Conservation (phyloP, 129 eudicot genomes). For the Pseudognaphalium luteoalbum region DNA sequence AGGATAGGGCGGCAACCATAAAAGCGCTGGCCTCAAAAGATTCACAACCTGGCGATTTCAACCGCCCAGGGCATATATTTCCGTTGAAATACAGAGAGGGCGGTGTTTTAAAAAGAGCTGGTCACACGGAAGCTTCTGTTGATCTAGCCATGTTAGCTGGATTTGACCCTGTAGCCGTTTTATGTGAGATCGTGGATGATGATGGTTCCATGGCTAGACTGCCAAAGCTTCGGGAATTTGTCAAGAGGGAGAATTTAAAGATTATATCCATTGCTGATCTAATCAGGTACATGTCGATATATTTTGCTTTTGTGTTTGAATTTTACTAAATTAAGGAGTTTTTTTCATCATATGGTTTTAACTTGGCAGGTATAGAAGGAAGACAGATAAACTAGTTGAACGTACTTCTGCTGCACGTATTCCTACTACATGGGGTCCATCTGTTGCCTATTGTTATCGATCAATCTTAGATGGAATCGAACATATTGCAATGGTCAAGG, state of each 20-base stretch:
- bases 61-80: conserved; percentile 95
- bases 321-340: conserved; percentile 5
- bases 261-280: conserved; percentile 69
- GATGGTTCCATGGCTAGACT: conserved; percentile 99
- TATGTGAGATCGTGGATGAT: conserved; percentile 95
- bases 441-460: conserved; percentile 74
- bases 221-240: conserved; percentile 65
- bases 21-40: conserved; percentile 65
- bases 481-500: conserved; percentile 98
- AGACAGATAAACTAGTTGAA: conserved; percentile 75
- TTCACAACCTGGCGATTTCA: conserved; percentile 85
- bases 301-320: not conserved
- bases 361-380: conserved; percentile 86
- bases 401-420: conserved; percentile 86
- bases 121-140: conserved; percentile 97
- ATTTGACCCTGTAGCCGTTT: conserved; percentile 74
- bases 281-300: conserved; percentile 47
- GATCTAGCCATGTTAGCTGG: conserved; percentile 86
- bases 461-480: conserved; percentile 88
- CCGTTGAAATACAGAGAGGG: conserved; percentile 93
- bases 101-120: conserved; percentile 93
- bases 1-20: conserved; percentile 62
- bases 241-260: conserved; percentile 45
- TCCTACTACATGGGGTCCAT: conserved; percentile 97
- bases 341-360: conserved; percentile 3